Percentiles rank a stretch among this genome's conserved stretches.
These are phyloP conservation scores for Podila horticola DNA, from an alignment of 192 early-diverging fungal species.

Conservation along the genomic window DNA sequence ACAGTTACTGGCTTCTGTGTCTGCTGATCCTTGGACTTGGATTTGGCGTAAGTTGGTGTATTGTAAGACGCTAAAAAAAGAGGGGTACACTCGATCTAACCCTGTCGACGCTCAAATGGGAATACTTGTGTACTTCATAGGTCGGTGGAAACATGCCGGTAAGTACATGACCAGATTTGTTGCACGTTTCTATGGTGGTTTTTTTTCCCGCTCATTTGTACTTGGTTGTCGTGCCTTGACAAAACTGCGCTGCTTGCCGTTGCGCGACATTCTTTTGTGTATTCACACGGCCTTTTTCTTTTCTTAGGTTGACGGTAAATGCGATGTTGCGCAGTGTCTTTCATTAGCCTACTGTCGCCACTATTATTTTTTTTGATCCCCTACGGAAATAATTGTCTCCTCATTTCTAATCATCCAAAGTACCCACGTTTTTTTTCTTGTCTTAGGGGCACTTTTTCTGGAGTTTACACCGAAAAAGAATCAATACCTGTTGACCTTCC, in stretches of 20 bases:
- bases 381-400: not conserved
- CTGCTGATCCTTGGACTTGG: conserved; percentile 74
- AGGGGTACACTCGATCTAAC: no score
- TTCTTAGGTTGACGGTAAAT: conserved; percentile 36
- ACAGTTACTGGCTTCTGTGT: conserved; percentile 71
- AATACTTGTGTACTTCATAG: conserved; percentile 21
- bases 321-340: not conserved
- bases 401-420: not conserved
- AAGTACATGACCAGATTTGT: not conserved
- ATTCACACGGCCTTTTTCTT: not conserved
- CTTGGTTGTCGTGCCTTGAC: not conserved
- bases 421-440: not conserved
- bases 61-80: no score
- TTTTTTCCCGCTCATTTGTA: not conserved
- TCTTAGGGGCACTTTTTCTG: conserved; percentile 81
- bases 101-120: not conserved
- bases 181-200: no score
- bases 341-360: not conserved
- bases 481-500: conserved; percentile 83
- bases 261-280: no score
- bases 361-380: not conserved
- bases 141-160: conserved; percentile 64
- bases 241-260: no score
- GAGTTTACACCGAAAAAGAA: conserved; percentile 85
- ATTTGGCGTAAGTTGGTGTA: conserved; percentile 68